Base-by-base conservation (phyloP, 2,329 filamentous ascomycete genomes). In the Rhinocladiella mackenziei region DNA sequence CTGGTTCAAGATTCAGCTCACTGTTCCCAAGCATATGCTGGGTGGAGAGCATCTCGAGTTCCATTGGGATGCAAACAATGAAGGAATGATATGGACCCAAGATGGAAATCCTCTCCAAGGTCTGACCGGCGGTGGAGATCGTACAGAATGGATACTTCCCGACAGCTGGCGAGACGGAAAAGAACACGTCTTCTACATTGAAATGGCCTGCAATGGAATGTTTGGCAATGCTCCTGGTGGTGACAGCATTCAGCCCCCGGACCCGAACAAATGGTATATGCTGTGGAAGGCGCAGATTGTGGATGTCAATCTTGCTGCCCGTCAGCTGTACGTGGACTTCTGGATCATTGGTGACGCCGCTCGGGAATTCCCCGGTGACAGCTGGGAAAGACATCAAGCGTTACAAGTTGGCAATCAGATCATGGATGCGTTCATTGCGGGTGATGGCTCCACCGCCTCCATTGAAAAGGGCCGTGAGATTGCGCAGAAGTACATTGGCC, bases 191-290 rank as follows among this genome's bases (percentile, higher is more conserved):
- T 86, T 98, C 58, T 98, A 96, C 65, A 83, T 98, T 54, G 92
- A 98, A 70, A 95, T 97, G 86, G 92, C 92, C 14, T 97, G 92
- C 69, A 98, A 98, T 65, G 83, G 84, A 65, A 97, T 97, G 89
- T 97, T 97, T 68, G 92, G 92, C 57, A 95, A 95, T 63, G 84
- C 89, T 0, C 76, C 84, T 0, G 84, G 84, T 14, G 88, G 87
- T 18, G 87, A 94, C 63, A 80, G 76, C 22, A 97, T 96, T 56
- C 86, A 94, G 62, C 89, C 92, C 10, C 92, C 92, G 0, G 75
- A 84, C 48, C 85, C 86, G n/a, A 80, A 96, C 71, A 84, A 77
- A 58, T 86, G 84, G 62, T 98, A 84, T 64, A 76, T 75, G 45
- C 75, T 98, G 42, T 69, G 72, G 51, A 83, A 81, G 53, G 91